Percentiles rank a stretch among this genome's conserved stretches.
These are phyloP conservation scores for Chlamydomonas eustigma DNA, from an alignment of 139 green algal species.

Conservation along the genomic window DNA sequence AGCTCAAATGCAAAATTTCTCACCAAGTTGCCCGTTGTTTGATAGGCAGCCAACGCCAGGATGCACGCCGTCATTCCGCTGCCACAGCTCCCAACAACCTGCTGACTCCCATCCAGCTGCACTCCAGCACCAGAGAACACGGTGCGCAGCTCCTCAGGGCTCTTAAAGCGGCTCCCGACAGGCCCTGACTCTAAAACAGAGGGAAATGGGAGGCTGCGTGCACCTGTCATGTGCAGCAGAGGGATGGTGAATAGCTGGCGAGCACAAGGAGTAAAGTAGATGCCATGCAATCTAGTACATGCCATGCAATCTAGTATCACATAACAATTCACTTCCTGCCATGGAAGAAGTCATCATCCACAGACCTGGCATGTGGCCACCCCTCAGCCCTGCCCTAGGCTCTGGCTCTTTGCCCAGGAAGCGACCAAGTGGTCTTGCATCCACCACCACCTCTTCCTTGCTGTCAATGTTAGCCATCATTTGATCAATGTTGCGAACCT, in stretches of 20 bases:
- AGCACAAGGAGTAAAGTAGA: too few relatives aligned
- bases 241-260: too few relatives aligned
- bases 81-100: conserved; percentile 74
- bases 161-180: conserved; percentile 38
- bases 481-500: conserved; percentile 52
- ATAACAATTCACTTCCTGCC: too few relatives aligned
- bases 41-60: conserved; percentile 68
- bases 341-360: too few relatives aligned
- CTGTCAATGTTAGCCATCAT: conserved; percentile 52
- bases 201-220: conserved; percentile 74
- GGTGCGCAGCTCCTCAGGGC: conserved; percentile 44
- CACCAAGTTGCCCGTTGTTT: conserved; percentile 44
- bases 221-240: conserved; percentile 46
- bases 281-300: too few relatives aligned
- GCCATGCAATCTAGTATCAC: too few relatives aligned
- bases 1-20: background rate
- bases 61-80: conserved; percentile 90
- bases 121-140: conserved; percentile 65
- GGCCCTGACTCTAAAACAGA: conserved; percentile 43
- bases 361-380: conserved; percentile 81
- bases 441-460: conserved; percentile 60
- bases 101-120: conserved; percentile 20
- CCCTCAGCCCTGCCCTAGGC: conserved; percentile 64
- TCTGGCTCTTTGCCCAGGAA: conserved; percentile 79
- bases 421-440: conserved; percentile 65